phyloP scores from a whole-genome alignment of 805 yeast species.

The Jamesozyma rosinii region DNA sequence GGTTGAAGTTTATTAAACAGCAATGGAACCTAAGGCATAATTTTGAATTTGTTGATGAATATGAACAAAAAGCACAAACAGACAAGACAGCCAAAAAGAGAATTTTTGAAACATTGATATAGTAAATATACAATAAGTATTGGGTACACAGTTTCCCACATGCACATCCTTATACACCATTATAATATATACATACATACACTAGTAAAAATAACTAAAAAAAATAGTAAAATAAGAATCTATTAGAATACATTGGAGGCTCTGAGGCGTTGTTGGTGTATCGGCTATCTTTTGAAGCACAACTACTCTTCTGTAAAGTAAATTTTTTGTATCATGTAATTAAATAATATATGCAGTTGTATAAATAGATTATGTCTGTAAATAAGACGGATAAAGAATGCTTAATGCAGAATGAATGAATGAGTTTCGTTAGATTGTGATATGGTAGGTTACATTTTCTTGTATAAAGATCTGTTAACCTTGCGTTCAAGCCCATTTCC shows the following conservation, averaged over 20 bases:
- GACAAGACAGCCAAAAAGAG: conserved; percentile 61
- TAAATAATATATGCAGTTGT: background rate
- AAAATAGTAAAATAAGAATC: no score
- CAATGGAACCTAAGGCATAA: conserved; percentile 76
- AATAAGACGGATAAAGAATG: background rate
- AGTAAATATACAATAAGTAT: background rate
- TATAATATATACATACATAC: background rate
- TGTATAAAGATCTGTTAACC: background rate
- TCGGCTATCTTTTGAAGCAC: no score
- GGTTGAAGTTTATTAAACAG: conserved; percentile 59
- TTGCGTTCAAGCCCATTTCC: conserved; percentile 54
- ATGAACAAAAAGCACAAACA: conserved; percentile 44
- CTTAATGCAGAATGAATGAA: background rate
- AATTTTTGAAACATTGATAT: conserved; percentile 48
- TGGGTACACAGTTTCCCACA: background rate
- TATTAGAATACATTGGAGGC: no score
- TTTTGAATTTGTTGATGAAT: conserved; percentile 62
- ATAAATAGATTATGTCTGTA: background rate
- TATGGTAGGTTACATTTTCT: no score
- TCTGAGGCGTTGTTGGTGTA: no score
- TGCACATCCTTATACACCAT: background rate
- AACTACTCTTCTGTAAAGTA: no score
- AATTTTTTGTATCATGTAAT: background rate
- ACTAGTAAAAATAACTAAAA: background rate
- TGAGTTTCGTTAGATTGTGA: no score